Conservation (phyloP, 148 eudicot genomes). For the Vaccinium vitisidaea region DNA sequence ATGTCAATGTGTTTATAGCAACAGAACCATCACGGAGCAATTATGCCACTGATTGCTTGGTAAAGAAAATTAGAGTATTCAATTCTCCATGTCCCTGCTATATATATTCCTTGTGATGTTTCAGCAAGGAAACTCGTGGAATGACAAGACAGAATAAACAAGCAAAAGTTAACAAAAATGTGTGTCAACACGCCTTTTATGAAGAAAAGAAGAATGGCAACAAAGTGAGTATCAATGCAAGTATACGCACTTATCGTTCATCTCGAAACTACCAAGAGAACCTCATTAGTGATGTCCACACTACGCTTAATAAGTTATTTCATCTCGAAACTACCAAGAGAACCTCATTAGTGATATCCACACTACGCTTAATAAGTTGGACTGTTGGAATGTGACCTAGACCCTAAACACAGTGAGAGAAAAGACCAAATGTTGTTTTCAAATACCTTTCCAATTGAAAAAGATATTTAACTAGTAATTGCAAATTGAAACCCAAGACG, state of each 20-base stretch:
- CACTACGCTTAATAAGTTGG: background rate
- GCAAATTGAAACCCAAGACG: conserved; percentile 4
- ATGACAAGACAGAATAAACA: background rate
- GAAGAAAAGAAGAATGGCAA: background rate
- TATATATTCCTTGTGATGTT: background rate
- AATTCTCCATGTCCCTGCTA: background rate
- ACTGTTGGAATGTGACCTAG: background rate
- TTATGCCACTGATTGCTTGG: background rate
- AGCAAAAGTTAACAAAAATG: background rate
- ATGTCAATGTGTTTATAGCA: background rate
- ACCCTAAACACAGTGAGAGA: background rate
- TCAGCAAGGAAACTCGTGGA: background rate
- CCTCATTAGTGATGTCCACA: background rate
- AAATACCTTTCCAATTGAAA: background rate
- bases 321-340: background rate
- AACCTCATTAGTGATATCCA: background rate
- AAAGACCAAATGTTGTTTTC: background rate
- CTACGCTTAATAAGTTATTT: background rate
- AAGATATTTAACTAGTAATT: background rate
- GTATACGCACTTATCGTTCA: background rate
- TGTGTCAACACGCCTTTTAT: background rate
- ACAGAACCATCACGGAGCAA: background rate
- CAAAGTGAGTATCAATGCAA: background rate
- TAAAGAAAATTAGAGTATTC: background rate
- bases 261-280: background rate